Percentiles rank a stretch among this genome's conserved stretches.
Conservation (phyloP, 805 yeast species). For the Saccharomycopsis oosterbeekiorum region DNA sequence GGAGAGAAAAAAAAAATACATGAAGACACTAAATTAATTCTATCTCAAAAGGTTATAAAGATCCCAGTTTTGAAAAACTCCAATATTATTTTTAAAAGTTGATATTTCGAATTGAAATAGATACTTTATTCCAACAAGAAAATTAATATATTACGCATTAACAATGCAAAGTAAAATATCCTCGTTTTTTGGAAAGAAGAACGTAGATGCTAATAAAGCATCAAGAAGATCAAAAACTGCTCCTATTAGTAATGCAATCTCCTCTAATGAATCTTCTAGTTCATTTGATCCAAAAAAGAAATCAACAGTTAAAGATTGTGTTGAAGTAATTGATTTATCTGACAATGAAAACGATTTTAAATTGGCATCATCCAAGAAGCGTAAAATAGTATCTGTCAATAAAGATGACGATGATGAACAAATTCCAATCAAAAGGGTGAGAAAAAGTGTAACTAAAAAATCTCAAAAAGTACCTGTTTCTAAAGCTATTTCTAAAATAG, state of each 20-base stretch:
- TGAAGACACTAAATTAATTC: too few species aligned
- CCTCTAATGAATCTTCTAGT: slow-evolving; percentile 18
- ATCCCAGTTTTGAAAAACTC: too few species aligned
- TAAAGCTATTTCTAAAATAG: slow-evolving; percentile 21
- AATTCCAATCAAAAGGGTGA: background rate
- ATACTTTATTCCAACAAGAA: too few species aligned
- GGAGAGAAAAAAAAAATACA: too few species aligned
- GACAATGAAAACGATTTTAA: slow-evolving; percentile 5
- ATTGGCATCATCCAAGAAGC: background rate
- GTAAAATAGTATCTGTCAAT: slow-evolving; percentile 17
- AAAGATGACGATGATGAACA: slow-evolving; percentile 24
- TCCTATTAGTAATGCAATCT: slow-evolving; percentile 24
- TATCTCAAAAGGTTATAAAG: too few species aligned
- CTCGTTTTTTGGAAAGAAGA: slow-evolving; percentile 9
- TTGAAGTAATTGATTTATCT: slow-evolving; percentile 6
- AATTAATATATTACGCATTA: background rate
- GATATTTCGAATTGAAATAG: too few species aligned
- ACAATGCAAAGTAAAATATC: slow-evolving; percentile 13
- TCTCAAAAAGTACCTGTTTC: slow-evolving; percentile 22
- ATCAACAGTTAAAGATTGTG: background rate
- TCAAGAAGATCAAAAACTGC: slow-evolving; percentile 15
- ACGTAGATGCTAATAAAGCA: background rate
- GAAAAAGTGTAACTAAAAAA: background rate
- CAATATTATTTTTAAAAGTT: too few species aligned
- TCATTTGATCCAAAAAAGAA: slow-evolving; percentile 15